phyloP scores from a whole-genome alignment of 345 rosid genomes.

The Punica granatum region DNA sequence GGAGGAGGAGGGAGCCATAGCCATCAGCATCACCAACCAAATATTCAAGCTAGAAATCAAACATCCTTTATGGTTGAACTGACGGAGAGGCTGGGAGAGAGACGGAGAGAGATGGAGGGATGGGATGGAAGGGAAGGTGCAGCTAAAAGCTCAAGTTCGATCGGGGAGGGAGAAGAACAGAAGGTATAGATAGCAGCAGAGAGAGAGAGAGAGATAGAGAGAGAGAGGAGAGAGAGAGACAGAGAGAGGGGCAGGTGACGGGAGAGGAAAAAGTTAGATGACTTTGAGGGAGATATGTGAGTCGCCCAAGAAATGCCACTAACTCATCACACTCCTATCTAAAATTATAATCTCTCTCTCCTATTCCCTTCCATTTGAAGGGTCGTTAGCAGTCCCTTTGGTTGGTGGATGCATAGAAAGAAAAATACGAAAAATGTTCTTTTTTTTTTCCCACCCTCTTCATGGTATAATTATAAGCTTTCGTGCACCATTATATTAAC shows the following conservation, averaged over 20 bases:
- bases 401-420: not conserved
- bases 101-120: constrained; percentile 1
- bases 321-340: not conserved
- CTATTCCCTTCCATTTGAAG: constrained; percentile 24
- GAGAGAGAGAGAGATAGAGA: no score
- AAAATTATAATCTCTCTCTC: not conserved
- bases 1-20: not conserved
- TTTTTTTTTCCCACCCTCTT: no score
- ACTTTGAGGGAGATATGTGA: constrained; percentile 37
- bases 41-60: constrained; percentile 23
- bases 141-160: not conserved
- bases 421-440: not conserved
- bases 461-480: no score
- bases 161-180: constrained; percentile 5
- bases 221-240: no score
- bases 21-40: not conserved
- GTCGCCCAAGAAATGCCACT: constrained; percentile 21
- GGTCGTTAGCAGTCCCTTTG: constrained; percentile 25
- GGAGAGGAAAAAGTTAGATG: constrained; percentile 8
- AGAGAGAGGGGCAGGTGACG: constrained; percentile 26
- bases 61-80: constrained; percentile 6
- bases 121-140: constrained; percentile 4
- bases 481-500: no score
- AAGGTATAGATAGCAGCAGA: constrained; percentile 13
- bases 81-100: constrained; percentile 6